Evolutionary conservation across 2,329 filamentous ascomycete genomes (phyloP).

Genomic region (Spiromastix sp.): DNA sequence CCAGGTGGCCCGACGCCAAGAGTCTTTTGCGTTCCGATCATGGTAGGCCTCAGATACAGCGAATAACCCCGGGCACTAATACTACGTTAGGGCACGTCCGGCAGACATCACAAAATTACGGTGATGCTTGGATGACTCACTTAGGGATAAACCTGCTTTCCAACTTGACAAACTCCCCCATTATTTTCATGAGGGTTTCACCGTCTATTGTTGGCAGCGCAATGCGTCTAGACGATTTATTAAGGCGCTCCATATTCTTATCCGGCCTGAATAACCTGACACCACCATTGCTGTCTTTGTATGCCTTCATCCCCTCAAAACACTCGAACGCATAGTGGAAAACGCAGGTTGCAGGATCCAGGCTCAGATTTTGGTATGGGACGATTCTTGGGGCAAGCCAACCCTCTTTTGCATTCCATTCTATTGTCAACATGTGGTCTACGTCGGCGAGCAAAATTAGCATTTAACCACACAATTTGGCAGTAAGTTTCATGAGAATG

Average conservation of each 20-base stretch:
- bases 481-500: background rate
- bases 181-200: slow-evolving; percentile 65
- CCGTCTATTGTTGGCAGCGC: slow-evolving; percentile 79
- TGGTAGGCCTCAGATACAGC: slow-evolving; percentile 86
- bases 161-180: slow-evolving; percentile 66
- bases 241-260: slow-evolving; percentile 92
- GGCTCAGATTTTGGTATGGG: slow-evolving; percentile 92
- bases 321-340: slow-evolving; percentile 98
- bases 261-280: slow-evolving; percentile 87
- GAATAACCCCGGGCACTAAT: slow-evolving; percentile 65
- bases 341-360: slow-evolving; percentile 92
- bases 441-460: slow-evolving; percentile 6
- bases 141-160: slow-evolving; percentile 86
- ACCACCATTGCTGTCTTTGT: slow-evolving; percentile 71
- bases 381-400: slow-evolving; percentile 77
- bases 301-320: slow-evolving; percentile 99
- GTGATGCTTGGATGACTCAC: slow-evolving; percentile 29
- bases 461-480: background rate
- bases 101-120: background rate
- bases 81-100: slow-evolving; percentile 10
- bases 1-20: slow-evolving; percentile 88
- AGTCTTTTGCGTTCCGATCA: slow-evolving; percentile 94
- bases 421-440: slow-evolving; percentile 96
- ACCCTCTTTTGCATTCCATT: slow-evolving; percentile 79
- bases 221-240: slow-evolving; percentile 83